Conservation (phyloP, 2,329 filamentous ascomycete species). For the Xylariales sp. region DNA sequence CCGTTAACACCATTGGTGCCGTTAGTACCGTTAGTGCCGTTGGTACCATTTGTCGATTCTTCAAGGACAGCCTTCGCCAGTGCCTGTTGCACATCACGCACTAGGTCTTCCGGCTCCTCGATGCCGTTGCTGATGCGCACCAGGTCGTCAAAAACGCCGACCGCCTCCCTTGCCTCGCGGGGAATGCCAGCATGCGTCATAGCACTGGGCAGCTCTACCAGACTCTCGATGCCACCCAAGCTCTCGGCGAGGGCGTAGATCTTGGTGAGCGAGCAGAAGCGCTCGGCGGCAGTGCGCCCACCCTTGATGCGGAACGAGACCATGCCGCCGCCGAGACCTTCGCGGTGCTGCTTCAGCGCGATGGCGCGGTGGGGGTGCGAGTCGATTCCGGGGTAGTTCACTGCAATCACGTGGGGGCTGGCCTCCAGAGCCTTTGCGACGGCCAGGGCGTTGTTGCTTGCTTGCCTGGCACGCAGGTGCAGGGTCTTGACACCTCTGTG, state of each 20-base stretch:
- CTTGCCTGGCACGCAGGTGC: conserved; percentile 85
- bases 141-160: conserved; percentile 92
- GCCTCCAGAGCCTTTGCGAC: conserved; percentile 74
- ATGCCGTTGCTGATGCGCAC: conserved; percentile 91
- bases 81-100: conserved; percentile 76
- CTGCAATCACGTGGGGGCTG: conserved; percentile 76
- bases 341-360: conserved; percentile 84
- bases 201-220: conserved; percentile 86
- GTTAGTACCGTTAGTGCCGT: too few relatives aligned
- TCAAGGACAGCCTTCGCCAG: conserved; percentile 64
- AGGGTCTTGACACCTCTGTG: conserved; percentile 96
- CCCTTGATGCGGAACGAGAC: conserved; percentile 91
- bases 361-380: conserved; percentile 85
- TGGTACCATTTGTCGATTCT: conserved; percentile 1
- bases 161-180: conserved; percentile 80
- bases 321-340: conserved; percentile 96
- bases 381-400: conserved; percentile 91
- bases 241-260: conserved; percentile 94
- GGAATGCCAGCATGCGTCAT: conserved; percentile 99
- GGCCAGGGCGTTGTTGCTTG: conserved; percentile 72
- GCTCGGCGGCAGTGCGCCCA: conserved; percentile 78
- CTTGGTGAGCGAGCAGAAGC: conserved; percentile 84
- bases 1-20: conserved; percentile 5
- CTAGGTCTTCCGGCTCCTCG: conserved; percentile 83
- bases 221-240: conserved; percentile 84